Base-by-base conservation (phyloP, 2,329 filamentous ascomycete species). In the Bipolaris oryzae region DNA sequence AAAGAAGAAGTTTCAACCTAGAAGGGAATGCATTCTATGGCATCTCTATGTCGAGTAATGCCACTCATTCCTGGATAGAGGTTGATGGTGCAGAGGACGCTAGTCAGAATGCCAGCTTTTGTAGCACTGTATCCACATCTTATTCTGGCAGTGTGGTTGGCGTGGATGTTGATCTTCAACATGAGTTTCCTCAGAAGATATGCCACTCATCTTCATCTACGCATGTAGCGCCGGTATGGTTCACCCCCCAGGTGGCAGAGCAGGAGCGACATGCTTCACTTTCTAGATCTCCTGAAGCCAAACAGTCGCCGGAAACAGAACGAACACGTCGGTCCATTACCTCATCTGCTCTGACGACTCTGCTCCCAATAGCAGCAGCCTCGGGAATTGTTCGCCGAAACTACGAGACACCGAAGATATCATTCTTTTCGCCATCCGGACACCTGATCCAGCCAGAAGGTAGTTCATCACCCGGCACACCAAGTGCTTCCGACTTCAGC, bases 351-450 rank as follows among this genome's bases (percentile, higher is more conserved):
- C 57, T 77, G 16, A 69, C 70, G 5, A 63, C 70, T 39, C 66
- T 77, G 34, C 62, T 77, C 21, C 74, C 74, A 16, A 70, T 77
- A 53, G 75, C 76, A 20, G 73, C 68, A 45, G 70, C 74, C 20
- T 70, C 72, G 37, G 75, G 74, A 18, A 73, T 77, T 39, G 64
- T 75, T 43, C 70, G 58, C 13, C 58, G 61, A 15, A 71, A 70
- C 50, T 61, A 66, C 44, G 58, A 65, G 16, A 67, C 65, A 35
- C 66, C 74, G 13, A 68, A 60, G 38, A 61, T 72, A 35, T 74
- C 72, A 5, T 73, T 73, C 65, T 72, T 64, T 54, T 73, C 74
- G 33, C 72, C 73, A 23, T 74, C 73, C 16, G 72, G 74, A 21
- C 74, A 69, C 37, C 60, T 75, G 16, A 75, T 75, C 38, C 68